Evolutionary conservation across 2,329 filamentous ascomycete genomes (phyloP).

Genomic region (Eutypella sp.): DNA sequence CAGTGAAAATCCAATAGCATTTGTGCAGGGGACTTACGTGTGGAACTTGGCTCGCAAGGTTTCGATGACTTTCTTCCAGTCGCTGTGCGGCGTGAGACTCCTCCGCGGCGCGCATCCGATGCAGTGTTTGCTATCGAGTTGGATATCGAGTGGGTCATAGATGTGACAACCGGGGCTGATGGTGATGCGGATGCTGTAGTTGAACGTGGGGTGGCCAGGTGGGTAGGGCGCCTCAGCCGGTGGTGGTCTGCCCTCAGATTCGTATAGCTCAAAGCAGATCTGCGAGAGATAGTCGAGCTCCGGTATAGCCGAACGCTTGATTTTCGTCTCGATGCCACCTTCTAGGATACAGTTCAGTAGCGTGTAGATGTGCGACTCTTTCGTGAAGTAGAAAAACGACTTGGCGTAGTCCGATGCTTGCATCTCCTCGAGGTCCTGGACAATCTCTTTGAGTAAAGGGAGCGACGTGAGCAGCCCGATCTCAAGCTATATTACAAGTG

Average conservation of each 20-base stretch:
- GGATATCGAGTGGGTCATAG: conserved; percentile 92
- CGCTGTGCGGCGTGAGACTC: conserved; percentile 82
- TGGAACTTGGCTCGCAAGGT: conserved; percentile 93
- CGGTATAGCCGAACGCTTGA: conserved; percentile 88
- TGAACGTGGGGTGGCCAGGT: conserved; percentile 67
- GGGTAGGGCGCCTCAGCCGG: conserved; percentile 35
- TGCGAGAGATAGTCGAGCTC: conserved; percentile 97
- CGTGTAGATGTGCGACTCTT: conserved; percentile 98
- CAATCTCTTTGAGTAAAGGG: conserved; percentile 91
- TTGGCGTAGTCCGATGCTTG: conserved; percentile 92
- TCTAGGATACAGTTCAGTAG: conserved; percentile 96
- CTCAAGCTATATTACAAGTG: conserved; percentile 55
- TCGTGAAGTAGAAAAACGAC: conserved; percentile 98
- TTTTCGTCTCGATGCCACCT: conserved; percentile 94
- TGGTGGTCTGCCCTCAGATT: conserved; percentile 70
- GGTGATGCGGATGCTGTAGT: conserved; percentile 93
- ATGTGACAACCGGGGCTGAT: conserved; percentile 95
- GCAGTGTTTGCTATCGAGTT: conserved; percentile 92
- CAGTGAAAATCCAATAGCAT: too few species aligned
- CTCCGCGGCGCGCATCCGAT: conserved; percentile 91
- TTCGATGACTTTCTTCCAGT: conserved; percentile 97
- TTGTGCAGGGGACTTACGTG: conserved; percentile 55
- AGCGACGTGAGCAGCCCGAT: conserved; percentile 93
- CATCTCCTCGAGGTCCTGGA: conserved; percentile 93
- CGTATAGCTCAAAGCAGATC: conserved; percentile 97